A percentile compares a stretch with the other conserved stretches of the same genome.
phyloP scores from a whole-genome alignment of 1,284 basidiomycete species.

The Veloporphyrellus conicus region DNA sequence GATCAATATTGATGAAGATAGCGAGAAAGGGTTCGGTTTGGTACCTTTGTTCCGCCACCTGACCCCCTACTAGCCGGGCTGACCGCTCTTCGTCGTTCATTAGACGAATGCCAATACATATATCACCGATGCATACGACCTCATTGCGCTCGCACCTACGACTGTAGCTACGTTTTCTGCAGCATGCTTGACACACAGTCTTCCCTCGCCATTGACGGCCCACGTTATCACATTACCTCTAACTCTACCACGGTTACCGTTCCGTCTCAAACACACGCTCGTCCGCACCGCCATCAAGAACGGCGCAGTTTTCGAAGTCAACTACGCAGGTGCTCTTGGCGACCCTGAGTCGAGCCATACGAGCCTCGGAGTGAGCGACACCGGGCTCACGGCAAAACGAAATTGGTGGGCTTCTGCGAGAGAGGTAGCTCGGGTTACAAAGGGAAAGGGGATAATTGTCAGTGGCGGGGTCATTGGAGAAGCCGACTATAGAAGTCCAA shows the following conservation, averaged over 20 bases:
- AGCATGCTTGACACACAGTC: conserved; percentile 78
- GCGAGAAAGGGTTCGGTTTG: conserved; percentile 77
- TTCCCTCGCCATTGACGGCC: conserved; percentile 72
- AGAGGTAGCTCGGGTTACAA: conserved; percentile 71
- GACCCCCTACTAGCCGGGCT: not conserved
- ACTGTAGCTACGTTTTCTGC: conserved; percentile 68
- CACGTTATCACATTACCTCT: conserved; percentile 82
- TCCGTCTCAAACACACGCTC: conserved; percentile 77
- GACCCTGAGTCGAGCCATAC: conserved; percentile 46
- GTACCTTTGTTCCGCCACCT: conserved; percentile 34
- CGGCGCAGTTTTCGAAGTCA: conserved; percentile 80
- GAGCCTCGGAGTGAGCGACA: conserved; percentile 49
- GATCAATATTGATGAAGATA: conserved; percentile 69
- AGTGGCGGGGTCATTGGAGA: conserved; percentile 58
- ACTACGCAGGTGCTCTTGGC: conserved; percentile 67
- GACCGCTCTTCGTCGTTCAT: not conserved
- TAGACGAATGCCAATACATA: conserved; percentile 61
- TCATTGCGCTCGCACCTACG: conserved; percentile 71
- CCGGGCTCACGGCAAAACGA: conserved; percentile 53
- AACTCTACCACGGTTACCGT: conserved; percentile 73
- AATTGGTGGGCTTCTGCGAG: conserved; percentile 80
- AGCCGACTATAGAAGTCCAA: conserved; percentile 60
- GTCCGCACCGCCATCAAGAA: conserved; percentile 78
- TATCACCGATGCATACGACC: conserved; percentile 63
- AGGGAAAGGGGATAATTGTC: conserved; percentile 68